phyloP scores from a whole-genome alignment of 2,329 filamentous ascomycete genomes.

The Calonectria pauciramosa region DNA sequence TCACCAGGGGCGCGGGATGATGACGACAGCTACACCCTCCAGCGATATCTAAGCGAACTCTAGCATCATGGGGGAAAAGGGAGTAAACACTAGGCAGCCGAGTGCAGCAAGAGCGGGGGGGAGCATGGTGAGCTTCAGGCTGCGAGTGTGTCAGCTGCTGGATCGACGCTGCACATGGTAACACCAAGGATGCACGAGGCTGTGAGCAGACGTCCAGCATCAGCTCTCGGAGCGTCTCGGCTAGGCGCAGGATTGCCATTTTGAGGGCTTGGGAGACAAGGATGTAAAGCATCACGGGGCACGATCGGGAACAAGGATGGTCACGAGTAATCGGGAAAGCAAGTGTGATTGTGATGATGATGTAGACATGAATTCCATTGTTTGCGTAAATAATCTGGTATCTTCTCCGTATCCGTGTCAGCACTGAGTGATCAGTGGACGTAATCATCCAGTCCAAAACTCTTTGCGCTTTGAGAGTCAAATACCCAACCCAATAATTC shows the following conservation, averaged over 20 bases:
- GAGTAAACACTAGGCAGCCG: constrained; percentile 2
- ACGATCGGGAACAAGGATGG: constrained; percentile 40
- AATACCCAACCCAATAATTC: constrained; percentile 43
- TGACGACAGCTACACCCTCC: constrained; percentile 13
- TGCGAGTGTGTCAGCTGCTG: constrained; percentile 26
- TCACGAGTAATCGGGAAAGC: constrained; percentile 12
- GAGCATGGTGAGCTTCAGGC: constrained; percentile 11
- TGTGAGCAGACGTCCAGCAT: constrained; percentile 3
- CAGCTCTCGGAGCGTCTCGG: constrained; percentile 13
- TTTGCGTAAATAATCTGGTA: constrained; percentile 41
- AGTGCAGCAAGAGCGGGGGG: constrained; percentile 3
- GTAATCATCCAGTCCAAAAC: constrained; percentile 36
- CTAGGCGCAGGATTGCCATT: not conserved
- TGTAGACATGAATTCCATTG: constrained; percentile 36
- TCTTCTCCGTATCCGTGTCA: constrained; percentile 45
- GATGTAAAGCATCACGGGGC: constrained; percentile 45
- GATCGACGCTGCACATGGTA: constrained; percentile 28
- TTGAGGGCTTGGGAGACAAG: constrained; percentile 36
- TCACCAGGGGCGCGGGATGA: constrained; percentile 3
- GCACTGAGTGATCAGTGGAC: constrained; percentile 48
- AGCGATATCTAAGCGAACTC: constrained; percentile 7
- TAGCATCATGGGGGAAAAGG: not conserved
- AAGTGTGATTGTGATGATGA: constrained; percentile 17
- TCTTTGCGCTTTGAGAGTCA: constrained; percentile 33
- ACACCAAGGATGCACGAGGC: constrained; percentile 24